phyloP scores from a whole-genome alignment of 495 filamentous ascomycete species.

The Chaetomium fimeti region DNA sequence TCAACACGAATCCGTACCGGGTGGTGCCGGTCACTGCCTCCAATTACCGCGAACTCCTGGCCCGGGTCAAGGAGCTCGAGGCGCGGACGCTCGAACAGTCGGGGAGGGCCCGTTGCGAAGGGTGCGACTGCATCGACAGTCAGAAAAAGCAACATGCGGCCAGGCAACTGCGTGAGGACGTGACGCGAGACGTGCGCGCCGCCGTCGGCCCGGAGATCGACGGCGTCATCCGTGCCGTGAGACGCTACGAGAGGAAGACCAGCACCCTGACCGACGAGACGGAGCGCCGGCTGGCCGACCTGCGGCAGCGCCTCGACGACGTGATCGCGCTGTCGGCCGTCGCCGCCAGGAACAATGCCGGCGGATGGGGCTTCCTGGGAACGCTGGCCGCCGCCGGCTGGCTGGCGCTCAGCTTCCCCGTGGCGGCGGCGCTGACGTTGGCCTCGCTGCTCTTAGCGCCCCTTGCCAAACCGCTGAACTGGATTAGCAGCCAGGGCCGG shows the following conservation, averaged over 20 bases:
- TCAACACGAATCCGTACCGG: conserved; percentile 53
- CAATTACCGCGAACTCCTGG: conserved; percentile 57
- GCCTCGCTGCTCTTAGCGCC: neutral
- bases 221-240: conserved; percentile 81
- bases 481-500: neutral
- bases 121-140: neutral
- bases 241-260: conserved; percentile 90
- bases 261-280: conserved; percentile 68
- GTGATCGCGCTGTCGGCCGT: conserved; percentile 76
- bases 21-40: conserved; percentile 41
- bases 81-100: conserved; percentile 28
- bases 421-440: neutral
- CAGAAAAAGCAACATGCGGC: conserved; percentile 10
- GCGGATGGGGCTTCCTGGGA: conserved; percentile 23
- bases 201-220: conserved; percentile 78
- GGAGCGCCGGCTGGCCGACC: conserved; percentile 66
- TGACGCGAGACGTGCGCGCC: conserved; percentile 62
- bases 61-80: conserved; percentile 72
- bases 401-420: neutral
- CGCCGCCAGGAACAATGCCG: conserved; percentile 56
- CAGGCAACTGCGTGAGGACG: conserved; percentile 37
- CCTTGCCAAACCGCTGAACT: neutral
- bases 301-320: conserved; percentile 71
- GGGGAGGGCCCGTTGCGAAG: neutral
- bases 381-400: conserved; percentile 27